phyloP scores from a whole-genome alignment of 257 asterid species.

The Eucommia ulmoides region DNA sequence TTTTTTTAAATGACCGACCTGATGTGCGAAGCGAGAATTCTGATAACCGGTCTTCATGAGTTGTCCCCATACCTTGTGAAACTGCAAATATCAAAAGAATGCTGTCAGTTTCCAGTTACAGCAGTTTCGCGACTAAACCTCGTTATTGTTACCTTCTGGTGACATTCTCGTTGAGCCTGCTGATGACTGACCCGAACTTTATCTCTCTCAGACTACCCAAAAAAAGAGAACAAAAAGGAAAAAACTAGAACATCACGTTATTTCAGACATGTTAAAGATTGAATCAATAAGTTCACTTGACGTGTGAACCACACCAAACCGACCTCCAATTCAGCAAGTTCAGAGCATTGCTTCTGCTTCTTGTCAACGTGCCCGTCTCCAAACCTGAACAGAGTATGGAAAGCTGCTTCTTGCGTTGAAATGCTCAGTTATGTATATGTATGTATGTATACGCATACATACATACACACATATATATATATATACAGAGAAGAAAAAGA shows the following conservation, averaged over 20 bases:
- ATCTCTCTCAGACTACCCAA: constrained; percentile 50
- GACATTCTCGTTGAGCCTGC: constrained; percentile 63
- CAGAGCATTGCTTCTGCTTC: constrained; percentile 31
- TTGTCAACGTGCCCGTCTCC: constrained; percentile 24
- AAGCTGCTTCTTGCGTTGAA: neutral
- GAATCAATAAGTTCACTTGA: neutral
- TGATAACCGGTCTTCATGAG: constrained; percentile 97
- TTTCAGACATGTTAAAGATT: neutral
- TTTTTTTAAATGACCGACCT: constrained; percentile 32
- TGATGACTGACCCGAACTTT: constrained; percentile 57
- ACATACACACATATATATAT: too few species aligned
- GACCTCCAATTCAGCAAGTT: constrained; percentile 69
- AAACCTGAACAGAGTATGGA: constrained; percentile 34
- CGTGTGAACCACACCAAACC: neutral
- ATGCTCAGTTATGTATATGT: too few species aligned
- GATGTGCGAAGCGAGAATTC: constrained; percentile 96
- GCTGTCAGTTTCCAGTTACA: neutral
- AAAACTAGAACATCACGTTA: neutral
- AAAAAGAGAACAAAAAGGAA: neutral
- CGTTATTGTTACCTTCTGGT: constrained; percentile 42
- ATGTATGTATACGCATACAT: too few species aligned
- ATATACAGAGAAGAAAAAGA: neutral
- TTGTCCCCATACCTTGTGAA: constrained; percentile 96
- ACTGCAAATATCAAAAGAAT: constrained; percentile 33
- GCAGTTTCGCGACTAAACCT: neutral